Conservation (phyloP, 202 grass and related monocot species). For the Cymbopogon flexuosus region DNA sequence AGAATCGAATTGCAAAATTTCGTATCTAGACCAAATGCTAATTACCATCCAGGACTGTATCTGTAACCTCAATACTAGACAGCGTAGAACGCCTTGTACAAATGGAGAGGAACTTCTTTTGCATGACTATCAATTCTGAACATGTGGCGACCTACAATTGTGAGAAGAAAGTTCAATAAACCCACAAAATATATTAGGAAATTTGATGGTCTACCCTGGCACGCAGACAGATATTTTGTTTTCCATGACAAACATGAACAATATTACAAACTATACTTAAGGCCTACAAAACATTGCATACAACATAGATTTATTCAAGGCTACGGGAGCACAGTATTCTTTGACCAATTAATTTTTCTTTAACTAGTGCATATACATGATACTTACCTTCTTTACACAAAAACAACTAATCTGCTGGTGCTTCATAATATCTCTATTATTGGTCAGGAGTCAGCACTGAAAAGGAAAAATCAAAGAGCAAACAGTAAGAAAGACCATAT, state of each 20-base stretch:
- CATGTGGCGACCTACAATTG: slow-evolving; percentile 25
- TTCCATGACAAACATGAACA: neutral
- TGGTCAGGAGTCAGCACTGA: slow-evolving; percentile 40
- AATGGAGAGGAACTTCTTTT: slow-evolving; percentile 18
- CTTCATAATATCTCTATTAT: slow-evolving; percentile 11
- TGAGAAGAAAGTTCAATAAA: neutral
- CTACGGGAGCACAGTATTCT: neutral
- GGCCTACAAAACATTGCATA: too few relatives aligned
- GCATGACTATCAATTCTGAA: slow-evolving; percentile 16
- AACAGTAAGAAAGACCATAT: slow-evolving; percentile 15
- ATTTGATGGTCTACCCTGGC: neutral
- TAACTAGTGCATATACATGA: neutral
- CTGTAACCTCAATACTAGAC: slow-evolving; percentile 5
- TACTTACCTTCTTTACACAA: slow-evolving; percentile 34
- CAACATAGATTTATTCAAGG: neutral
- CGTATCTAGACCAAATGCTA: slow-evolving; percentile 25
- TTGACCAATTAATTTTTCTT: neutral
- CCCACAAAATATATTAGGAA: neutral
- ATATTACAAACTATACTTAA: too few relatives aligned
- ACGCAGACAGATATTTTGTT: neutral
- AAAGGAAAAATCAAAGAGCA: neutral
- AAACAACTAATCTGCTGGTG: neutral
- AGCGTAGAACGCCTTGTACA: slow-evolving; percentile 23
- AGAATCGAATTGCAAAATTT: slow-evolving; percentile 32
- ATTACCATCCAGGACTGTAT: neutral